Base-by-base conservation (phyloP, 1,139 yeast genomes). In the Yamadazyma diospyri region DNA sequence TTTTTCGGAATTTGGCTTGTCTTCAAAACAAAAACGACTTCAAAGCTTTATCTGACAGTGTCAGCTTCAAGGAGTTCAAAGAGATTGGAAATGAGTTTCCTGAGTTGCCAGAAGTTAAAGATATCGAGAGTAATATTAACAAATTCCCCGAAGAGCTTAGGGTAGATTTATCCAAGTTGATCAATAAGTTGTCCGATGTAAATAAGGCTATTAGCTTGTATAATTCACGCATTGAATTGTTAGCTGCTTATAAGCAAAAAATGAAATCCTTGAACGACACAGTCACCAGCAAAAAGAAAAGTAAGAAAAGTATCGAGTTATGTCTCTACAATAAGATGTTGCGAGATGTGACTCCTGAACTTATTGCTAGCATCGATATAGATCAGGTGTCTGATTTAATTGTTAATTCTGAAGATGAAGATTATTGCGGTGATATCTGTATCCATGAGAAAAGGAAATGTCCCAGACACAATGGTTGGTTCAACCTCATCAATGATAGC, bases 381-480 rank as follows among this genome's bases (percentile, higher is more conserved):
- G 53, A 50, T 4, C 42, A 37, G 4, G 31, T 50, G 6, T 47
- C 51, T 8, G 38, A 36, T 4, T 39, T 29, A 10, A 34, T 36
- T 29, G 24, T 30, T 13, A 46, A 48, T 6, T 51, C 47, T 11
- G 50, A 49, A 5, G 51, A 46, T 3, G 39, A 38, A 2, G 29
- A 19, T 15, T 9, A 33, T n/a, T 49, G 43, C 8, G 47, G 43
- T 35, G 46, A 37, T 33, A 43, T 77, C 3, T 85, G 94, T 50
- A 48, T 76, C 11, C 57, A 61, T n/a, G 92, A 83, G 33, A 75
- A 74, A 41, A 68, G 78, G 33, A 81, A 80, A 46, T 85, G 95
- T 51, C 53, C 55, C 4, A 70, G 76, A 31, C 94, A 85, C 48
- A 64, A 66, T 30, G 80, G 82, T 0, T 85, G 94, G 94, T 69